Base-by-base conservation (phyloP, 2,329 filamentous ascomycete genomes). In the Sordariomycetes sp. region DNA sequence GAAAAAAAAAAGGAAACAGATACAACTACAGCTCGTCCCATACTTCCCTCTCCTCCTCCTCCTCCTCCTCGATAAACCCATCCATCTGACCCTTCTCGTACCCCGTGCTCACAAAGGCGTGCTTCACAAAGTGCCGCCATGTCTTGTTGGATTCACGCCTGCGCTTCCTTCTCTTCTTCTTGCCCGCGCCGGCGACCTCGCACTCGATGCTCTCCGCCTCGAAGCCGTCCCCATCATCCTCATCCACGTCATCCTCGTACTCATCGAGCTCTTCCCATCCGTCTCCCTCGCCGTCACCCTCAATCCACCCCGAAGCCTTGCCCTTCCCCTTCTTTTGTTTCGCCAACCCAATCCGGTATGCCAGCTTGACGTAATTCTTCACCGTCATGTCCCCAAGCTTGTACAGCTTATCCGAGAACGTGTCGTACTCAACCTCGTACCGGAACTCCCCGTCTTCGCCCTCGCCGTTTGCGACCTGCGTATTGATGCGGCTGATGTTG, bases 401-500 rank as follows among this genome's bases (percentile, higher is more conserved):
- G 67, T 91, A 96, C 1, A 86, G 69, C 59, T 82, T 72, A 67
- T 97, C 90, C 24, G 84, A 79, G 57, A 82, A 85, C 0, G 91
- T 97, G 67, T 85, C 84, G 68, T 99, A 99, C 68, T 96, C 90
- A 54, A 95, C 75, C 66, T 95, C 79, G 65, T 82, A 97, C 17
- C 76, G 67, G 68, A 96, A 90, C 36, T 80, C 72, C 60, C 77
- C 74, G 25, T 73, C 70, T 53, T 73, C 68, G 59, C 75, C 73
- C 59, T 87, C 81, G 17, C 45, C 7, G 32, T 15, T 15, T 6
- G 55, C n/a, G 12, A 34, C n/a, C 15, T 32, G 17, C 63, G 90
- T 88, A 71, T 97, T 95, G 70, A 96, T 85, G 59, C 82, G 74
- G 0, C 92, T 97, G n/a, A 99, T 74, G 68, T 99, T 99, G 60